Evolutionary conservation across 1,284 basidiomycete species (phyloP).

Genomic region (Volvariella volvacea): DNA sequence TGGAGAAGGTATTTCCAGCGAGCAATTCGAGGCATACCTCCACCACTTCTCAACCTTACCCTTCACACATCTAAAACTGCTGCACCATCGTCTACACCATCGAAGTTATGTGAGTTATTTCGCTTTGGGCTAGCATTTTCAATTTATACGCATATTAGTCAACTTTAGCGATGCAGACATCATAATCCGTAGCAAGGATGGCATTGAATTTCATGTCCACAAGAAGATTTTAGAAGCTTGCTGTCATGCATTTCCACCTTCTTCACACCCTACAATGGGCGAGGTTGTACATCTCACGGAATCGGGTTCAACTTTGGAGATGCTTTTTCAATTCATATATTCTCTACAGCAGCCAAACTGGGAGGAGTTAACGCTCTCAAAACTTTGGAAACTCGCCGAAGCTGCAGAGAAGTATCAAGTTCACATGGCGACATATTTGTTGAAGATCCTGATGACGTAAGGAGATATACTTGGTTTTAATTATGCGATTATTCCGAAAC

Average conservation of each 20-base stretch:
- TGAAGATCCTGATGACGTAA: slow-evolving; percentile 15
- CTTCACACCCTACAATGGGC: neutral
- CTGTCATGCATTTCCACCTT: slow-evolving; percentile 12
- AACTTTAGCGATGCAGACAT: slow-evolving; percentile 18
- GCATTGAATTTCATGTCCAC: slow-evolving; percentile 13
- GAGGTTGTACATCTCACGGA: slow-evolving; percentile 19
- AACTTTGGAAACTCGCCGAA: slow-evolving; percentile 13
- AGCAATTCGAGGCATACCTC: too few relatives aligned
- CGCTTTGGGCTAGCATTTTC: too few relatives aligned
- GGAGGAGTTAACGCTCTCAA: slow-evolving; percentile 9
- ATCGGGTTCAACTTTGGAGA: slow-evolving; percentile 12
- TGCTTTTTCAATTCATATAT: slow-evolving; percentile 18
- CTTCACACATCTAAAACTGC: too few relatives aligned
- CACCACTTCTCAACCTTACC: too few relatives aligned
- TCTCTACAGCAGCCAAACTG: slow-evolving; percentile 14
- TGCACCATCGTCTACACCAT: too few relatives aligned
- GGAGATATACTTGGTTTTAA: neutral
- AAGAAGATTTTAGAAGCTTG: slow-evolving; percentile 10
- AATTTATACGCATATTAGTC: too few relatives aligned
- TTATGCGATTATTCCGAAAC: neutral
- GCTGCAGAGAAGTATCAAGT: slow-evolving; percentile 21
- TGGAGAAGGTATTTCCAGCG: slow-evolving; percentile 3
- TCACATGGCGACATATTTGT: slow-evolving; percentile 17
- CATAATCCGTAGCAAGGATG: slow-evolving; percentile 18
- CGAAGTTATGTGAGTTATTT: too few relatives aligned